phyloP scores from a whole-genome alignment of 257 asterid species.

The Solanum dulcamara region DNA sequence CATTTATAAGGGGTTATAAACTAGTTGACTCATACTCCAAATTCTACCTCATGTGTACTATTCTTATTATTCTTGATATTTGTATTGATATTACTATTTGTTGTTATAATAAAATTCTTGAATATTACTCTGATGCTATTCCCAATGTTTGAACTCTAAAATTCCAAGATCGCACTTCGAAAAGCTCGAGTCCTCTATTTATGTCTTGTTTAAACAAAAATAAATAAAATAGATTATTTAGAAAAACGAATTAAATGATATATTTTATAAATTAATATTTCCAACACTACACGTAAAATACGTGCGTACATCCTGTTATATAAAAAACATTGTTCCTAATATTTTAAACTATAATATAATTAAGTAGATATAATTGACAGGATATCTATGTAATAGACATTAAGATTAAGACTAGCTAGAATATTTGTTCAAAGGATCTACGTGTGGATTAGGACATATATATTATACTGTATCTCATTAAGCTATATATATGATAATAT shows the following conservation, averaged over 20 bases:
- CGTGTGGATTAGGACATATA: background rate
- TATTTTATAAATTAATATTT: background rate
- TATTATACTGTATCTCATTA: background rate
- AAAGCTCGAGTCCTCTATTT: no score
- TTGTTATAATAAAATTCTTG: background rate
- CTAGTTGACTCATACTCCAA: background rate
- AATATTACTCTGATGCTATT: background rate
- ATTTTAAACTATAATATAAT: background rate
- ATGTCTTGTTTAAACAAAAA: background rate
- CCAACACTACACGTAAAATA: background rate
- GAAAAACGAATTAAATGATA: background rate
- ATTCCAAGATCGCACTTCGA: background rate
- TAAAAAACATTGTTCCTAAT: no score
- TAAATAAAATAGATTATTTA: background rate
- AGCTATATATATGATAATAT: background rate
- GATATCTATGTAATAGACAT: background rate
- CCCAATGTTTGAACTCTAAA: background rate
- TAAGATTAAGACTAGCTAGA: background rate
- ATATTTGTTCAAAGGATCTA: background rate
- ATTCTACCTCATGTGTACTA: background rate
- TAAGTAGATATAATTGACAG: background rate
- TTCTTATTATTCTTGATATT: background rate
- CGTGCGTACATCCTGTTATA: background rate
- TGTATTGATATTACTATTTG: background rate
- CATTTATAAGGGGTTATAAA: background rate